A percentile compares a stretch with the other conserved stretches of the same genome.
Evolutionary conservation across 106 monocot genomes (phyloP).

Genomic region (Vanilla planifolia): DNA sequence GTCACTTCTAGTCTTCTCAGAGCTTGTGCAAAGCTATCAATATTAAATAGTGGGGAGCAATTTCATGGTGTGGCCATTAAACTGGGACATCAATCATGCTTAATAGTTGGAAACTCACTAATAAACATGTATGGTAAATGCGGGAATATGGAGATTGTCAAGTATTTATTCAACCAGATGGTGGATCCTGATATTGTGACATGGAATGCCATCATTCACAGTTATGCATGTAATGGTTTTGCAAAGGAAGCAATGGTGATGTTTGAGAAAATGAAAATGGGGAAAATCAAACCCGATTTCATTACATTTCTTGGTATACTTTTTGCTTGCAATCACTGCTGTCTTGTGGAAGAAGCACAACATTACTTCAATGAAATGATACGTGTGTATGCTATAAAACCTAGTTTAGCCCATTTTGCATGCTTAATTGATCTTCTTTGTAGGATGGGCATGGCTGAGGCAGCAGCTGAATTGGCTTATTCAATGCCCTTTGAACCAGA

Average conservation of each 20-base stretch:
- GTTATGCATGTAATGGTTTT: constrained; percentile 48
- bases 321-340: constrained; percentile 42
- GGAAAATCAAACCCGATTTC: constrained; percentile 33
- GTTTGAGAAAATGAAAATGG: constrained; percentile 35
- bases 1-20: constrained; percentile 34
- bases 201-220: constrained; percentile 60
- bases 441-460: constrained; percentile 29
- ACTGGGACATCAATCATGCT: constrained; percentile 19
- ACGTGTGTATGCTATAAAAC: constrained; percentile 30
- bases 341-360: constrained; percentile 40
- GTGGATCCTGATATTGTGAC: constrained; percentile 28
- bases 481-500: constrained; percentile 54
- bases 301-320: constrained; percentile 58
- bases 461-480: constrained; percentile 23
- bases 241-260: constrained; percentile 27
- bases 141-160: constrained; percentile 31
- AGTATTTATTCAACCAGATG: constrained; percentile 32
- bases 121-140: constrained; percentile 58
- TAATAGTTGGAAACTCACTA: constrained; percentile 40
- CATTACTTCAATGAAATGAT: constrained; percentile 40
- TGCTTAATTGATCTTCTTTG: constrained; percentile 61
- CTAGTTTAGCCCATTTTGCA: constrained; percentile 44
- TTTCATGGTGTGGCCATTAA: constrained; percentile 34
- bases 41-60: constrained; percentile 28
- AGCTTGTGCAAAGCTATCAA: constrained; percentile 32